Base-by-base conservation (phyloP, 2,329 filamentous ascomycete species). In the Cylindrodendrum hubeiense region DNA sequence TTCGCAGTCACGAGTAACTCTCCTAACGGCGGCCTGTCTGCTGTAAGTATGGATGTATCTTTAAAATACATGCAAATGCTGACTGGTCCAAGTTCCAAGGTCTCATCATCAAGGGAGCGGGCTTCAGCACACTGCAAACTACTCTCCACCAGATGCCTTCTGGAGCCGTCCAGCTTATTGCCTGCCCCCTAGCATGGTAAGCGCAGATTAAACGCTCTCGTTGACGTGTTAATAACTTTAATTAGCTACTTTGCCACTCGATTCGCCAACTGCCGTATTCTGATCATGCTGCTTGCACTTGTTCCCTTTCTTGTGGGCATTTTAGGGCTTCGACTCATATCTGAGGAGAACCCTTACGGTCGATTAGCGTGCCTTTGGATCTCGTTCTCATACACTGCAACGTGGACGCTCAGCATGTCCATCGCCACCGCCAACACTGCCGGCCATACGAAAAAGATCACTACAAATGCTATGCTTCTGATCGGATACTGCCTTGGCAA, bases 1-100 rank as follows among this genome's bases (percentile, higher is more conserved):
- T 80, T 89, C 22, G 80, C 83, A 10, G 63, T 88, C 2, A 75
- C 84, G 1, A 84, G 81, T 9, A 83, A 86, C 71, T 87, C 88
- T 2, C 86, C 87, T 4, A 89, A 88, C 58, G 87, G 87, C 19
- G 87, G 87, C 0, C 24, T 71, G 1, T 68, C 65, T 1, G 69
- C 69, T 5, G 70, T 72, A 26, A 39, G 69, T 50, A 2, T 15
- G 1, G 8, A 8, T 2, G 0, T 9, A 5, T 1, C 5, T 9
- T 9, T 3, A 4, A 2, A n/a, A 30, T 3, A 19, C 2, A 7
- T 10, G 12, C 46, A 1, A 12, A 28, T 81, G 9, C 67, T 57
- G 34, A 71, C 26, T 1, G 1, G 2, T 9, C 1, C 6, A 3
- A 73, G 68, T 74, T 74, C 5, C 67, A 74, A 62, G 68, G 70